A percentile compares a stretch with the other conserved stretches of the same genome.
Conservation (phyloP, 2,329 filamentous ascomycete species). For the Ophiostoma perfectum region DNA sequence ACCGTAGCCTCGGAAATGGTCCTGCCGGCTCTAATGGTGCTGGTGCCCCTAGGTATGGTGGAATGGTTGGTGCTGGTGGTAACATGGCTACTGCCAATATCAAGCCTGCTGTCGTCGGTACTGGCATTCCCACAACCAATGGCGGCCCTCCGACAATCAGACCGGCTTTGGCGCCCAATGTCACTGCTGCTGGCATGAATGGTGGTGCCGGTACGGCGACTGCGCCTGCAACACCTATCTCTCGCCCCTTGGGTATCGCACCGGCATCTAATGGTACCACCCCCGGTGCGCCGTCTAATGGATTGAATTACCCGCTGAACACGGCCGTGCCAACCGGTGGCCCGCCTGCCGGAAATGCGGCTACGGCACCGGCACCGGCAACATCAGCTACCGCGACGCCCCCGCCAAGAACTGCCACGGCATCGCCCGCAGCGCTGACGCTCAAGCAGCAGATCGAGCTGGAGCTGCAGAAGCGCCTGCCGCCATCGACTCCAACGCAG, state of each 20-base stretch:
- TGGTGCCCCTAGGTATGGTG: background rate
- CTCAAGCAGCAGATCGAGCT: constrained; percentile 7
- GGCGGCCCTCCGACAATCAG: background rate
- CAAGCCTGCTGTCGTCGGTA: background rate
- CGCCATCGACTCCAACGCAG: background rate
- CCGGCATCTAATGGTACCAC: background rate
- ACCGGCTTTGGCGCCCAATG: background rate
- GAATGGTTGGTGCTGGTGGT: background rate
- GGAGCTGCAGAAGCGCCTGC: constrained; percentile 6
- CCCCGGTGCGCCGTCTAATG: background rate
- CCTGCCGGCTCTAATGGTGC: background rate
- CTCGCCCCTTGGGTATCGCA: background rate
- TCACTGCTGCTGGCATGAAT: background rate
- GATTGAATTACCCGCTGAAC: background rate
- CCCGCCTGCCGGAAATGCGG: background rate
- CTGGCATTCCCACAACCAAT: background rate
- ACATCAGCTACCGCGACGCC: background rate
- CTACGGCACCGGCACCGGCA: background rate
- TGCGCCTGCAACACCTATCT: background rate
- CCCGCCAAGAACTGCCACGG: background rate
- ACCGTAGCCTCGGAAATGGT: background rate
- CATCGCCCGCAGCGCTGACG: background rate
- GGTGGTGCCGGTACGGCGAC: background rate
- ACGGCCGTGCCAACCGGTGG: background rate
- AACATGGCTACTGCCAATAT: background rate